Percentiles rank a stretch among this genome's conserved stretches.
phyloP scores from a whole-genome alignment of 768 basidiomycete species.

The Leccinum boreale region DNA sequence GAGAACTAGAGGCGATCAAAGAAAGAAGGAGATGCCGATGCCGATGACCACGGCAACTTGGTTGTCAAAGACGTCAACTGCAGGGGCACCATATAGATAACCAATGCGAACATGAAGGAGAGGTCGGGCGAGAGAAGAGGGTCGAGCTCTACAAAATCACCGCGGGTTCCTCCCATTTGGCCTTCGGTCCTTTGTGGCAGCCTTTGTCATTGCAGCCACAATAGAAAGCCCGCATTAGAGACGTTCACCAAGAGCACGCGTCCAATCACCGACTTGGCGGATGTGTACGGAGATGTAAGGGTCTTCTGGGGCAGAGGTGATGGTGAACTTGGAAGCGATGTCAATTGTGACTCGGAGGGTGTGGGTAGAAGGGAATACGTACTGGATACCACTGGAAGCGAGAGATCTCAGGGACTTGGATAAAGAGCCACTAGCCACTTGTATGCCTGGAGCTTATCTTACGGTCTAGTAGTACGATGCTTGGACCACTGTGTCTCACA shows the following conservation, averaged over 20 bases:
- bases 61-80: conserved; percentile 51
- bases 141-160: too few species aligned
- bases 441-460: conserved; percentile 90
- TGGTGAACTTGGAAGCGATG: conserved; percentile 69
- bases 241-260: conserved; percentile 77
- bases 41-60: conserved; percentile 91
- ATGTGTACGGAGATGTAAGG: conserved; percentile 58
- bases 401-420: conserved; percentile 86
- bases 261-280: conserved; percentile 91
- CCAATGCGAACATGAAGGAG: too few species aligned
- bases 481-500: too few species aligned
- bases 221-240: conserved; percentile 38
- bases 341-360: neutral
- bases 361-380: conserved; percentile 29
- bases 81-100: too few species aligned
- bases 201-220: too few species aligned
- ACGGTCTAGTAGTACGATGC: too few species aligned
- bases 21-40: conserved; percentile 36
- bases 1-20: neutral
- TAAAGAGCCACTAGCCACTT: conserved; percentile 84
- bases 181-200: too few species aligned
- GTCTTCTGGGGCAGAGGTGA: conserved; percentile 89
- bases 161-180: too few species aligned
- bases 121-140: too few species aligned
- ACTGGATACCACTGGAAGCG: conserved; percentile 94